Base-by-base conservation (phyloP, 75 land plant genomes). In the Cunninghamia lanceolata region DNA sequence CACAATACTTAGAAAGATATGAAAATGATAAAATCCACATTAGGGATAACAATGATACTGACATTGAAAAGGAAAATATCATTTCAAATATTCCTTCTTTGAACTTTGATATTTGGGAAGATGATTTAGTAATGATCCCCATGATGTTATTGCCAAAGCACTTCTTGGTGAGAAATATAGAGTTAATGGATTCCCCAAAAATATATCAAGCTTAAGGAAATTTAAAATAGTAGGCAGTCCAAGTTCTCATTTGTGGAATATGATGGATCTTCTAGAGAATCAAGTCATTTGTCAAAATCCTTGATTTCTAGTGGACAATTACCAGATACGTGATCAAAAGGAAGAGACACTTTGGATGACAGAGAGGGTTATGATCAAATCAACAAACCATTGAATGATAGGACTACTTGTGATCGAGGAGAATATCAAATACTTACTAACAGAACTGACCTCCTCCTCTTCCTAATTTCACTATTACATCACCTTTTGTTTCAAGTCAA, bases 171-270 rank as follows among this genome's bases (percentile, higher is more conserved):
- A 92, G 71, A 77, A 79, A 85, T 86, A 90, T 9, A 83, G 46
- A 59, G 86, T 84, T 38, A 75, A 56, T 84, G 88, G 84, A 35
- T 79, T 89, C 10, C 43, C 84, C 4, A 83, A 73, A 36, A 83
- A 85, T 21, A 36, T 79, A n/a, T 78, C 93, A 40, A 85, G 76
- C 63, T 87, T 90, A 3, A 71, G 87, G 89, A 94, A 88, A 78
- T 56, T 53, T 88, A 91, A 34, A 88, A 38, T 70, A 91, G 85
- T 83, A 90, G 89, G 71, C 94, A 96, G 86, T 94, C 96, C 42
- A 93, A 93, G 76, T 94, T 96, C 87, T 95, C 94, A 36, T 94
- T 96, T 93, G 98, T 96, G 16, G 92, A 96, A 79, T 88, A 94
- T 83, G 95, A 93, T 63, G 91, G 89, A 35, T 85, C 85, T 63